Conservation (phyloP, 78 protist species). For the Mantamonas sphyraenae region DNA sequence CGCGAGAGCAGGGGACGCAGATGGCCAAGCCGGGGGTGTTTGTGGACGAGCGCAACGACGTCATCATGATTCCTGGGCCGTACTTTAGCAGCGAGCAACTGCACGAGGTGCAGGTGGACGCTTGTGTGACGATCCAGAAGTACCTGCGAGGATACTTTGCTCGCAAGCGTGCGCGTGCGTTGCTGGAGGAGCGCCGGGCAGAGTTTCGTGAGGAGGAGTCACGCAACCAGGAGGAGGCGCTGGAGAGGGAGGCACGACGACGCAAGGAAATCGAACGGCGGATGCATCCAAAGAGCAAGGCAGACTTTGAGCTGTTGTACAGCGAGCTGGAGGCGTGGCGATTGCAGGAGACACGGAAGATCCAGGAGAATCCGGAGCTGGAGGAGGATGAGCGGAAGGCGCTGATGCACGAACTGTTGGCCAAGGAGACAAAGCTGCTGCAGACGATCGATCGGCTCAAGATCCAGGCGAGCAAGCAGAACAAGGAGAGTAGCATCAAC, state of each 20-base stretch:
- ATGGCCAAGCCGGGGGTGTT: conserved; percentile 35
- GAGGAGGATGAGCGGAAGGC: conserved; percentile 13
- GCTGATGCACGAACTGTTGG: conserved; percentile 33
- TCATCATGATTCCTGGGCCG: conserved; percentile 3
- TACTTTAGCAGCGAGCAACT: conserved; percentile 41
- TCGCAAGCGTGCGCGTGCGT: conserved; percentile 16
- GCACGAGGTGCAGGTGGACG: conserved; percentile 4
- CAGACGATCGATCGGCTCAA: conserved; percentile 60
- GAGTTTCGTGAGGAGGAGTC: background rate
- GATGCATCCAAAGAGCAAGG: conserved; percentile 48
- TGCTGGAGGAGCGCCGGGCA: background rate
- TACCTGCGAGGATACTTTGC: conserved; percentile 47
- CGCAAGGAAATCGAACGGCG: conserved; percentile 42
- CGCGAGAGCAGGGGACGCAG: conserved; percentile 63
- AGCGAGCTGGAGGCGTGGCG: conserved; percentile 62
- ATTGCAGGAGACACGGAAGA: conserved; percentile 16
- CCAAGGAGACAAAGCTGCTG: conserved; percentile 50
- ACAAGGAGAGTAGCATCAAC: background rate
- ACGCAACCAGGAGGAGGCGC: background rate
- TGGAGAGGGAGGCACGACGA: conserved; percentile 7
- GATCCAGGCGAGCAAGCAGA: conserved; percentile 18
- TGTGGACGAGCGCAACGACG: conserved; percentile 18
- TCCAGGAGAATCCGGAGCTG: conserved; percentile 14
- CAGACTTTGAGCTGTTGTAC: conserved; percentile 52
- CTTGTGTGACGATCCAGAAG: conserved; percentile 28